Conservation (phyloP, 805 yeast species). For the Starmerella davenportii region DNA sequence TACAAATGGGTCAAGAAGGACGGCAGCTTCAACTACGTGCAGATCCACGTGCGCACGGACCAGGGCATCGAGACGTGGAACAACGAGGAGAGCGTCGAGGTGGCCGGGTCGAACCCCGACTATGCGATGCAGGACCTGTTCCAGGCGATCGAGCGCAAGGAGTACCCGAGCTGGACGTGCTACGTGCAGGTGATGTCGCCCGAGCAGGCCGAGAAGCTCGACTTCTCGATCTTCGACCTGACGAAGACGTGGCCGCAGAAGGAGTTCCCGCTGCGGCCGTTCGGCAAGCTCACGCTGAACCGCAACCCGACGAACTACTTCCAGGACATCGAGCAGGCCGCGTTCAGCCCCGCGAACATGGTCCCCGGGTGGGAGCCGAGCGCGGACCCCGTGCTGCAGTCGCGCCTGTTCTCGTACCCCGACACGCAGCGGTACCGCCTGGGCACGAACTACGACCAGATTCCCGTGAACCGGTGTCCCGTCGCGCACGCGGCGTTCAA, state of each 20-base stretch:
- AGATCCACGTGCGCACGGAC: slow-evolving; percentile 36
- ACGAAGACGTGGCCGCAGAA: slow-evolving; percentile 43
- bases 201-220: slow-evolving; percentile 35
- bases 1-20: slow-evolving; percentile 37
- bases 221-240: slow-evolving; percentile 34
- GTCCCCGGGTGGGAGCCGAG: slow-evolving; percentile 62
- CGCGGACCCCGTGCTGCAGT: slow-evolving; percentile 62
- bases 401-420: slow-evolving; percentile 56
- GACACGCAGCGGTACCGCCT: slow-evolving; percentile 66
- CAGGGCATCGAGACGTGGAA: slow-evolving; percentile 32
- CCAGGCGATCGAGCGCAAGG: slow-evolving; percentile 31
- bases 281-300: slow-evolving; percentile 38
- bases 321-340: slow-evolving; percentile 36
- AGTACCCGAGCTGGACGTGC: slow-evolving; percentile 34
- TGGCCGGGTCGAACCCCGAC: slow-evolving; percentile 36
- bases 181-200: slow-evolving; percentile 45
- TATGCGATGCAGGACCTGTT: slow-evolving; percentile 30
- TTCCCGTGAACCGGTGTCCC: slow-evolving; percentile 51
- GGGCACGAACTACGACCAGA: slow-evolving; percentile 48
- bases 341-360: slow-evolving; percentile 55
- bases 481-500: slow-evolving; percentile 28
- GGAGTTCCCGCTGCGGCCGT: slow-evolving; percentile 36
- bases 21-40: slow-evolving; percentile 36
- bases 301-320: slow-evolving; percentile 40
- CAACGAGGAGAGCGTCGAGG: slow-evolving; percentile 30